phyloP scores from a whole-genome alignment of 768 basidiomycete genomes.

The Coprinopsis marcescibilis region DNA sequence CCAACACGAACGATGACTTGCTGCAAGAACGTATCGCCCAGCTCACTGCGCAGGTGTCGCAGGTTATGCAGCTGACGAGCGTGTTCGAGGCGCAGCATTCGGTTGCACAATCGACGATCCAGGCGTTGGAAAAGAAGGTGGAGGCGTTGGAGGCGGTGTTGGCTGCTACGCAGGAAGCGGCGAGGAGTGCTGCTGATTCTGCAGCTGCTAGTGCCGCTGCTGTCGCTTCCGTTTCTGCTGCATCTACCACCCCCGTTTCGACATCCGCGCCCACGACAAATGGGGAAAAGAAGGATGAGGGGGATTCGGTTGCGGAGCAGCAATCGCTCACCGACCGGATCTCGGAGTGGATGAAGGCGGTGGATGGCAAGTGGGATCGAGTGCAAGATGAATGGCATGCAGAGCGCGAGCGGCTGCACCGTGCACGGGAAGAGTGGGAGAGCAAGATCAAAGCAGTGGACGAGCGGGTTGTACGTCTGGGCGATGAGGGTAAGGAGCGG shows the following conservation, averaged over 20 bases:
- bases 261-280: background rate
- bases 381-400: constrained; percentile 79
- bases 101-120: constrained; percentile 71
- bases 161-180: constrained; percentile 30
- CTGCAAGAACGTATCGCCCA: constrained; percentile 57
- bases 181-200: constrained; percentile 13
- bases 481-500: background rate
- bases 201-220: background rate
- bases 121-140: constrained; percentile 63
- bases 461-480: background rate
- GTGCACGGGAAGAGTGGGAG: constrained; percentile 83
- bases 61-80: constrained; percentile 67
- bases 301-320: constrained; percentile 17
- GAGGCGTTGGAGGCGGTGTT: constrained; percentile 61
- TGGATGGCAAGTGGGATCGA: constrained; percentile 74
- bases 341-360: constrained; percentile 66
- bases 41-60: constrained; percentile 69
- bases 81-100: constrained; percentile 74
- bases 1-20: constrained; percentile 17
- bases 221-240: background rate
- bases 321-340: constrained; percentile 52
- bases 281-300: constrained; percentile 8
- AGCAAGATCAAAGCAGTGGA: constrained; percentile 15
- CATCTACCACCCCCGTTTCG: background rate
- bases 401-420: constrained; percentile 69